Base-by-base conservation (phyloP, 192 early-diverging fungal species). In the Podila verticillata region DNA sequence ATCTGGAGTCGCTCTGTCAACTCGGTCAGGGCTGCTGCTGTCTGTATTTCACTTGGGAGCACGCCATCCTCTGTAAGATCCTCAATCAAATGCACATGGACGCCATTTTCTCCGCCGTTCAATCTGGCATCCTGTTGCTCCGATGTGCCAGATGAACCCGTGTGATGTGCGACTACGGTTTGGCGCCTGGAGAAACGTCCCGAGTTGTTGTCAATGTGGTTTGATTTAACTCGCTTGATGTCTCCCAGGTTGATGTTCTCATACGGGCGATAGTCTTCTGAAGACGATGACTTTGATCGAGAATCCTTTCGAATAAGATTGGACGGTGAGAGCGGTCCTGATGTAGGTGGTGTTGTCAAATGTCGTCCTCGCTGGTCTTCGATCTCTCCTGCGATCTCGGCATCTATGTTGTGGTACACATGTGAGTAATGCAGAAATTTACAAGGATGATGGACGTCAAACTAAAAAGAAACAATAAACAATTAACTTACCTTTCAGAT, bases 181-280 rank as follows among this genome's bases (percentile, higher is more conserved):
- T 86, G 88, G 65, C 85, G 69, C 49, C 87, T 83, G 6, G 82
- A 83, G 54, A 87, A 30, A 15, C 83, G 81, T 13, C 82, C 83
- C 31, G 86, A 87, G 57, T 73, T 75, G 2, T 82, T 67, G 63
- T 87, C 86, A 64, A 87, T 48, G 22, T 87, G 84, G 0, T 84
- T 84, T 35, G 89, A 88, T 51, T 86, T 87, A 36, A 86, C 84
- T n/a, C 87, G 84, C 60, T 86, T 88, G 22, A 90, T 87, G 57
- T 89, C 88, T 20, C 79, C 75, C 24, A 83, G 66, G 48, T 86
- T 72, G 29, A 87, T 83, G 1, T 74, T 35, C 44, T 82, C 72
- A 35, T 79, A 83, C 12, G 47, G 48, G 15, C 72, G 74, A 65
- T 64, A 68, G 34, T 85, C 82, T 10, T 83, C 86, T 7, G 75